Evolutionary conservation across 257 asterid genomes (phyloP).

Genomic region (Nicotiana obtusifolia): DNA sequence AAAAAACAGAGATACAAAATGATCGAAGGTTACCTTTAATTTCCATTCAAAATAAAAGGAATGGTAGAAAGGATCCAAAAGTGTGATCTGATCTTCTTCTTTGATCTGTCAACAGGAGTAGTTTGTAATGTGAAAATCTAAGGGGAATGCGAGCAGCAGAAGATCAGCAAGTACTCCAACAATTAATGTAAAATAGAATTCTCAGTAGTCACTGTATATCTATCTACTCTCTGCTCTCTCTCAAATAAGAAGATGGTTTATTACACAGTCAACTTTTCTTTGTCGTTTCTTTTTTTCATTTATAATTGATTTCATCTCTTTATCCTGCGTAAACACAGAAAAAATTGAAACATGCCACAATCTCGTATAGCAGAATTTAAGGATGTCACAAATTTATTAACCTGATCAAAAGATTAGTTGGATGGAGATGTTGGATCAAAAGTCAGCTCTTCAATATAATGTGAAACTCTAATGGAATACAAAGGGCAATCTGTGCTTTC

Average conservation of each 20-base stretch:
- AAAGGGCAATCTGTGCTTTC: no score
- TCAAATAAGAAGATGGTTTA: background rate
- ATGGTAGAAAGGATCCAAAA: slow-evolving; percentile 63
- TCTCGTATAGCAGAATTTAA: background rate
- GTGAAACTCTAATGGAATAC: background rate
- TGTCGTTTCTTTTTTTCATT: background rate
- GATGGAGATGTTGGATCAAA: background rate
- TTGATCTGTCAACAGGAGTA: slow-evolving; percentile 44
- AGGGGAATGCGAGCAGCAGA: background rate
- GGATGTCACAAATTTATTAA: background rate
- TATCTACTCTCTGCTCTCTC: background rate
- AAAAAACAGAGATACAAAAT: background rate
- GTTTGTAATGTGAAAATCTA: background rate
- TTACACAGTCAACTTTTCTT: background rate
- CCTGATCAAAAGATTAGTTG: background rate
- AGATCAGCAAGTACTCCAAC: background rate
- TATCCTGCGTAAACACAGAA: background rate
- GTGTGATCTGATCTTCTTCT: slow-evolving; percentile 69
- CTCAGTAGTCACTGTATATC: background rate
- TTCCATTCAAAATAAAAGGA: slow-evolving; percentile 13
- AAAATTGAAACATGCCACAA: background rate
- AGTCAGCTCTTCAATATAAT: background rate
- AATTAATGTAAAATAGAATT: background rate
- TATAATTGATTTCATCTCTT: no score
- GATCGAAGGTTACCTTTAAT: slow-evolving; percentile 40